These are phyloP conservation scores for Chaetoscypha palmicola DNA, from an alignment of 2,329 filamentous ascomycete species.

Conservation along the genomic window DNA sequence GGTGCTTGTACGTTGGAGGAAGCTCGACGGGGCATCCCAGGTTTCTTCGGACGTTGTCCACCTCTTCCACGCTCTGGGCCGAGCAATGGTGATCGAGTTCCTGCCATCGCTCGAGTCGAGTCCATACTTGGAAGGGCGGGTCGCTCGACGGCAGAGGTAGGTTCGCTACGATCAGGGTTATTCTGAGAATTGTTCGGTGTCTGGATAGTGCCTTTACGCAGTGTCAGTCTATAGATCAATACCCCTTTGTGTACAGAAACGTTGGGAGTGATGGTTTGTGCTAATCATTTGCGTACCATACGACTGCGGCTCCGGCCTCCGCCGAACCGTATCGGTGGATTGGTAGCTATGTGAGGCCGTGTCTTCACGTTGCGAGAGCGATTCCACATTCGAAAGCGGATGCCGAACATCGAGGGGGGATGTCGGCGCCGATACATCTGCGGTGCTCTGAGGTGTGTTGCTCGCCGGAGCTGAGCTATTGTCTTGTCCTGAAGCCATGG, in stretches of 20 bases:
- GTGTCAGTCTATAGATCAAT: too few relatives aligned
- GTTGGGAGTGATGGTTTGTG: too few relatives aligned
- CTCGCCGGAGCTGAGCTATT: conserved; percentile 12
- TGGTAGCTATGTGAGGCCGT: conserved; percentile 48
- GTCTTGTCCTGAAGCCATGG: conserved; percentile 21
- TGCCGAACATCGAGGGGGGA: conserved; percentile 47
- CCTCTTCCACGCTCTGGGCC: conserved; percentile 30
- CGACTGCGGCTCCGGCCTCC: conserved; percentile 41
- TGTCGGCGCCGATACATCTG: conserved; percentile 28
- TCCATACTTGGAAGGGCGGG: conserved; percentile 25
- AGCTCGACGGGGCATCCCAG: conserved; percentile 62
- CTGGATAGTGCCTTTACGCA: conserved; percentile 26
- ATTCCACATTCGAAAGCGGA: conserved; percentile 28
- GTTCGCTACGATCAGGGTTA: conserved; percentile 26
- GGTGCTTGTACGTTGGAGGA: conserved; percentile 67
- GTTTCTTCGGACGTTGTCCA: conserved; percentile 47
- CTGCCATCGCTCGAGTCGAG: conserved; percentile 26
- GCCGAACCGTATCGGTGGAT: conserved; percentile 53
- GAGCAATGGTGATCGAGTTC: conserved; percentile 27
- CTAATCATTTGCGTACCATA: conserved; percentile 45
- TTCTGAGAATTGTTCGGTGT: conserved; percentile 8
- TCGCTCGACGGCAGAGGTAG: conserved; percentile 23
- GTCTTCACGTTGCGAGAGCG: conserved; percentile 34
- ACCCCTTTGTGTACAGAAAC: too few relatives aligned
- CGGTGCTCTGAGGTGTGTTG: conserved; percentile 16